These are phyloP conservation scores for Ophiocordyceps camponoti-saundersi DNA, from an alignment of 2,329 filamentous ascomycete species.

Conservation along the genomic window DNA sequence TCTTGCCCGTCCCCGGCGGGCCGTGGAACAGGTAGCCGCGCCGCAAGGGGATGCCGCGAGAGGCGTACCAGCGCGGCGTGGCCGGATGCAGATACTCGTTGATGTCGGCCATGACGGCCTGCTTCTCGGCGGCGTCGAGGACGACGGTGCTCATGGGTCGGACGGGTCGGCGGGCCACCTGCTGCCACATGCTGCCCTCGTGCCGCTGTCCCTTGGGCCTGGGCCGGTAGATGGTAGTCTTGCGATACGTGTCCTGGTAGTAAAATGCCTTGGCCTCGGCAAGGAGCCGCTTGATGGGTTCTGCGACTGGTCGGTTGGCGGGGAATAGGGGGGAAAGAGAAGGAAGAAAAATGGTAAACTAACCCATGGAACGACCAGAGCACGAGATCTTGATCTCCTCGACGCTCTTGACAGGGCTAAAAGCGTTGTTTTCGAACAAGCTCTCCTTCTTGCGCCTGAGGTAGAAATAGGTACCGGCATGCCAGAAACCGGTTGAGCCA, in stretches of 20 bases:
- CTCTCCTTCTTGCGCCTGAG: constrained; percentile 28
- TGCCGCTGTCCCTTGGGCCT: constrained; percentile 26
- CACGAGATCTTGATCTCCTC: constrained; percentile 37
- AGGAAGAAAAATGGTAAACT: background rate
- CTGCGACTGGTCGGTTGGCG: constrained; percentile 6
- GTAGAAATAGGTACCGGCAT: constrained; percentile 30
- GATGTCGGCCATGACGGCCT: constrained; percentile 50
- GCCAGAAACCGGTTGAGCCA: constrained; percentile 37
- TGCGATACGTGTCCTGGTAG: constrained; percentile 33
- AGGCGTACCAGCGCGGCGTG: constrained; percentile 57
- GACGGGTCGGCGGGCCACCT: constrained; percentile 45
- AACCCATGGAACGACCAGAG: constrained; percentile 27
- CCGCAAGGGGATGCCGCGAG: constrained; percentile 58
- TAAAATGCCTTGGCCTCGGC: constrained; percentile 34
- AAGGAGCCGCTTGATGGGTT: constrained; percentile 38
- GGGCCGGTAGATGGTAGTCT: constrained; percentile 40
- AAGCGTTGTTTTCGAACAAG: constrained; percentile 13
- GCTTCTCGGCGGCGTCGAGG: constrained; percentile 50
- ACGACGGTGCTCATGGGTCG: constrained; percentile 62
- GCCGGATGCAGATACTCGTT: constrained; percentile 61
- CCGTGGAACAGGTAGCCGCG: constrained; percentile 67
- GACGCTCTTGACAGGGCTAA: constrained; percentile 28
- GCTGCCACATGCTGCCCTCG: constrained; percentile 32
- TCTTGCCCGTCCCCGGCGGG: constrained; percentile 60
- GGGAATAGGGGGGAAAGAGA: background rate